Evolutionary conservation across 148 eudicot species (phyloP), one percentile per base, ranked within the genome.

Genomic region (Rhododendron henanense): DNA sequence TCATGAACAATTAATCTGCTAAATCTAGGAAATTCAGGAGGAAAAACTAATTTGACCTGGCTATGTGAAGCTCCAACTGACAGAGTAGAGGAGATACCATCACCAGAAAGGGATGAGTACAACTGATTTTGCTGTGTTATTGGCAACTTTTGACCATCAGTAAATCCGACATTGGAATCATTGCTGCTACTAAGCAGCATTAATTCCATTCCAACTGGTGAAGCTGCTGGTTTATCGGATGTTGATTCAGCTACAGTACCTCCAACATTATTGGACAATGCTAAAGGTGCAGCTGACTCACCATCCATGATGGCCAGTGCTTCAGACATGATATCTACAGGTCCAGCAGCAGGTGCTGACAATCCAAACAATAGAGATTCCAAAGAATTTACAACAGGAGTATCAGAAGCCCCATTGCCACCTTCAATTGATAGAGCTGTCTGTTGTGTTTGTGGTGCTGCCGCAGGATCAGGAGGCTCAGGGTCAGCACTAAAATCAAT

Each of bases 301-400:
- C 78, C 71, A 87, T 79, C 37, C 23, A 63, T 78, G 50, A 35
- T 23, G 44, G 45, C 80, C 7, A 81, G 47, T 25, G 57, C 85
- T 84, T 84, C 85, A 55, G 85, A 61, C 79, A 67, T 76, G 8
- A 57, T 65, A 39, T 61, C 74, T 31, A 81, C 86, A 19, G 91
- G 76, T 57, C 31, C 87, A 81, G 65, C 87, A 51, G 82, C 86
- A 65, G 95, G 91, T 59, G 82, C 50, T 55, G 94, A 84, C 81
- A 90, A 88, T 79, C 91, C 95, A 57, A 91, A 92, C 63, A 95
- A 83, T 81, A 95, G 84, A 76, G 83, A 90, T 41, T 93, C 96
- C 85, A 95, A 41, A 37, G 94, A 89, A 83, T 92, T 91, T 57
- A 85, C 79, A 37, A 88, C 87, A 37, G 93, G 85, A 86, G 88